Evolutionary conservation across 176 grass and related monocot species (phyloP).

Genomic region (Carex parvula): DNA sequence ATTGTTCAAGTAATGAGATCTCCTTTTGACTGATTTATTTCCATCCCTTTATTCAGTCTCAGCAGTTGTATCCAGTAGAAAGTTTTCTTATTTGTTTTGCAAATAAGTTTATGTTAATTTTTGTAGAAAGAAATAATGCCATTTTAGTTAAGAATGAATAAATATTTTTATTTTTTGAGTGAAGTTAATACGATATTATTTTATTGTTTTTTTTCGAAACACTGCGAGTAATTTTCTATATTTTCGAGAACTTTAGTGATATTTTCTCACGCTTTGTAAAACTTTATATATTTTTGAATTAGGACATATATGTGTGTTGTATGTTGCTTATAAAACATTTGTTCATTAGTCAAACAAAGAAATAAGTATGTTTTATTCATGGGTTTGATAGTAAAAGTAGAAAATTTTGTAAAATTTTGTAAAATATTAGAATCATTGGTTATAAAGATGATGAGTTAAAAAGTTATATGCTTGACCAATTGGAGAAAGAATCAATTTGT

Average conservation of each 20-base stretch:
- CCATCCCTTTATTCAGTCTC: neutral
- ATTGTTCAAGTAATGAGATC: constrained; percentile 2
- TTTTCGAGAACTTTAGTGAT: too few relatives aligned
- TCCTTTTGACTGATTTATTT: constrained; percentile 11
- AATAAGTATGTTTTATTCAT: neutral
- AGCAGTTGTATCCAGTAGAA: neutral
- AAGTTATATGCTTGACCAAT: neutral
- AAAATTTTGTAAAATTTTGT: neutral
- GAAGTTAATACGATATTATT: too few relatives aligned
- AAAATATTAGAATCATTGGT: neutral
- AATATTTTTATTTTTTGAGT: neutral
- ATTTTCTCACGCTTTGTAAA: too few relatives aligned
- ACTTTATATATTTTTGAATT: neutral
- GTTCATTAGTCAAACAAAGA: neutral
- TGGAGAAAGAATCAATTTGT: neutral
- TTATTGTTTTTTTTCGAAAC: too few relatives aligned
- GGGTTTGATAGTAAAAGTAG: neutral
- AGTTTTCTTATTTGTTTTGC: neutral
- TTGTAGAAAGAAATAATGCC: neutral
- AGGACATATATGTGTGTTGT: neutral
- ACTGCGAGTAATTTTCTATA: too few relatives aligned
- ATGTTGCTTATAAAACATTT: too few relatives aligned
- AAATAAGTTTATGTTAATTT: neutral
- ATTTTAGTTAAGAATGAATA: neutral
- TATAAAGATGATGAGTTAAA: neutral